Base-by-base conservation (phyloP, 2,329 filamentous ascomycete genomes). In the Cadophora sp. region DNA sequence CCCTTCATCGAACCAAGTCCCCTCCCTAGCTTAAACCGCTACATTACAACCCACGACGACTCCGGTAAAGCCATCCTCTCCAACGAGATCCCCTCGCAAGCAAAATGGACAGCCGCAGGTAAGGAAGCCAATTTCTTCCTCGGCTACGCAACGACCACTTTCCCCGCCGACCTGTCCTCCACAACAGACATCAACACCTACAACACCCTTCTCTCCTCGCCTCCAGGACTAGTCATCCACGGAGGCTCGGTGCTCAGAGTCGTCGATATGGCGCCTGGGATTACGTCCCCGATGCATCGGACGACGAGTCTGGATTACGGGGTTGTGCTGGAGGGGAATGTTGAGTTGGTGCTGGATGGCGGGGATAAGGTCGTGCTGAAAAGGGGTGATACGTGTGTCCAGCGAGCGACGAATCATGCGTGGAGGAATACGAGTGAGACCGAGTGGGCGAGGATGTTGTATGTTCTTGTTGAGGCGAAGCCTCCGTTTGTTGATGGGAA, bases 331-430 rank as follows among this genome's bases (percentile, higher is more conserved):
- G 73, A 76, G 8, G 81, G 81, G 1, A 76, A 78, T 64, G 77
- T 83, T 6, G 78, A 80, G 4, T 69, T 82, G n/a, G 71, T 66
- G 5, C 75, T 83, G 1, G 81, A 83, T 66, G 72, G 75, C 3
- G 81, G 81, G 6, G 80, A 80, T 62, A 79, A 77, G 71, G 80
- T 73, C 68, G 75, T 75, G 0, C 59, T 83, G 36, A 66, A 70
- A n/a, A 72, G 75, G 1, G 82, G 81, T 4, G 81, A 83, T 66
- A 70, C 80, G 18, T 75, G 82, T 58, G 76, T 83, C 0, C 81
- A 83, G 69, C 74, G 80, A 55, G 83, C 81, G 0, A 79, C 78
- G 9, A 82, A 80, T 64, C 83, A 85, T 72, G 73, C 74, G 13
- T 85, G 82, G 81, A 71, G 63, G 39, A 76, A 76, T 67, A 55